Evolutionary conservation across 1,284 basidiomycete genomes (phyloP).

Genomic region (Volvariella volvacea): DNA sequence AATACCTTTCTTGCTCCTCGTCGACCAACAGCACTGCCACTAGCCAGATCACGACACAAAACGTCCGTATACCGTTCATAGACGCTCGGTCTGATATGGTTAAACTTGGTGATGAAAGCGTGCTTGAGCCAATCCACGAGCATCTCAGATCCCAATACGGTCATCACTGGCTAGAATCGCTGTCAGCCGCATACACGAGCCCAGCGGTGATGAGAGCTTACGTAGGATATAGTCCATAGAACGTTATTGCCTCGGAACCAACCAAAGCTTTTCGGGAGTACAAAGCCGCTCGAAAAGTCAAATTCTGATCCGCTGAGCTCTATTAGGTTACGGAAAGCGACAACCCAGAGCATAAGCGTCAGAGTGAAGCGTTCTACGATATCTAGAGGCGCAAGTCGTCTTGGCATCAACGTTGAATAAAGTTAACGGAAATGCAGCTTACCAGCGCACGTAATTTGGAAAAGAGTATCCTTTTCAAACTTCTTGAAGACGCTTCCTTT

Average conservation of each 20-base stretch:
- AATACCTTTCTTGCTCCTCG: conserved; percentile 64
- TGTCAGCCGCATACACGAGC: conserved; percentile 1
- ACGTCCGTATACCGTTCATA: conserved; percentile 97
- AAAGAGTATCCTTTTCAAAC: conserved; percentile 99
- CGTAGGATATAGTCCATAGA: conserved; percentile 87
- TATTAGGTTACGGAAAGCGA: conserved; percentile 93
- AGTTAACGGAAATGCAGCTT: conserved; percentile 12
- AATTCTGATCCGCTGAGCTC: conserved; percentile 90
- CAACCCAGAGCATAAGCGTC: conserved; percentile 84
- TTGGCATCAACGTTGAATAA: conserved; percentile 2
- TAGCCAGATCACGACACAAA: conserved; percentile 88
- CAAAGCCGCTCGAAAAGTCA: conserved; percentile 62
- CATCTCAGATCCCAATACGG: conserved; percentile 90
- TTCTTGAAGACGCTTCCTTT: conserved; percentile 99
- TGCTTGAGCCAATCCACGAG: conserved; percentile 99
- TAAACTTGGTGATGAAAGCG: conserved; percentile 98
- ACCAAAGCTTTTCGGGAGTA: conserved; percentile 81
- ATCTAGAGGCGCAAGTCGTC: conserved; percentile 41
- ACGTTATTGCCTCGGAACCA: conserved; percentile 74
- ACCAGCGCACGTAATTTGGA: conserved; percentile 98
- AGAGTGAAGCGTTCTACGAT: conserved; percentile 98
- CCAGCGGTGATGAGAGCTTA: conserved; percentile 29
- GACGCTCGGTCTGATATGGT: conserved; percentile 90
- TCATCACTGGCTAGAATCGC: conserved; percentile 70
- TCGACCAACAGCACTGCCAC: conserved; percentile 67